Conservation (phyloP, 805 yeast species). For the Ogataea saltuana region DNA sequence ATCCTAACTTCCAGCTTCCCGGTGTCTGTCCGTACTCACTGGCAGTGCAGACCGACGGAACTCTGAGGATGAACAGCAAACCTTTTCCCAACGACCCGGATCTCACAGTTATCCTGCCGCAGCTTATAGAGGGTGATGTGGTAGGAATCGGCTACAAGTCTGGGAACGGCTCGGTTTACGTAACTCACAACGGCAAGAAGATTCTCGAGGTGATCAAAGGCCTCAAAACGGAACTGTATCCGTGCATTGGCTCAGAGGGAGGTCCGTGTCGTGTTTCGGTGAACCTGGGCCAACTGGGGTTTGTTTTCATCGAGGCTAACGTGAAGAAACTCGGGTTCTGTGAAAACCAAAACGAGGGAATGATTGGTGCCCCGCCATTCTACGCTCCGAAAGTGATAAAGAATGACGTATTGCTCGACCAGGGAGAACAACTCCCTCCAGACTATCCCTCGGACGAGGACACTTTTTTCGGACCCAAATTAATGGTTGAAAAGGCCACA, state of each 20-base stretch:
- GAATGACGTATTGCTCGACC: constrained; percentile 59
- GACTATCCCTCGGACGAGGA: constrained; percentile 62
- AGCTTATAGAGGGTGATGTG: constrained; percentile 52
- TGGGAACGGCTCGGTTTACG: constrained; percentile 48
- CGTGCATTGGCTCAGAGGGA: constrained; percentile 54
- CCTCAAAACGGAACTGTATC: constrained; percentile 50
- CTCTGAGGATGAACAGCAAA: constrained; percentile 58
- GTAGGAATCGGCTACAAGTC: constrained; percentile 57
- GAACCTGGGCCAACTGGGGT: constrained; percentile 87
- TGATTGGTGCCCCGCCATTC: constrained; percentile 41
- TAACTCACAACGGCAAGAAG: constrained; percentile 58
- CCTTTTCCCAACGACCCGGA: constrained; percentile 55
- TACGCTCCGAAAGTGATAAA: constrained; percentile 32
- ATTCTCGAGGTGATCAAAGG: constrained; percentile 51
- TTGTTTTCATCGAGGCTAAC: constrained; percentile 87
- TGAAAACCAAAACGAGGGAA: constrained; percentile 45
- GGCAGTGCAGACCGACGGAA: constrained; percentile 74
- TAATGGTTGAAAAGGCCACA: constrained; percentile 17
- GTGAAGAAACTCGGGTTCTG: constrained; percentile 59
- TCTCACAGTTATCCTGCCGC: constrained; percentile 47
- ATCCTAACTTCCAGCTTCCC: constrained; percentile 74
- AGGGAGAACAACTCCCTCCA: constrained; percentile 75
- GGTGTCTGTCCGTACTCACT: constrained; percentile 71
- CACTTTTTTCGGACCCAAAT: constrained; percentile 56
- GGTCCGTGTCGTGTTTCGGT: constrained; percentile 51